These are phyloP conservation scores for Kodamaea leandrae DNA, from an alignment of 805 yeast genomes.

Conservation along the genomic window DNA sequence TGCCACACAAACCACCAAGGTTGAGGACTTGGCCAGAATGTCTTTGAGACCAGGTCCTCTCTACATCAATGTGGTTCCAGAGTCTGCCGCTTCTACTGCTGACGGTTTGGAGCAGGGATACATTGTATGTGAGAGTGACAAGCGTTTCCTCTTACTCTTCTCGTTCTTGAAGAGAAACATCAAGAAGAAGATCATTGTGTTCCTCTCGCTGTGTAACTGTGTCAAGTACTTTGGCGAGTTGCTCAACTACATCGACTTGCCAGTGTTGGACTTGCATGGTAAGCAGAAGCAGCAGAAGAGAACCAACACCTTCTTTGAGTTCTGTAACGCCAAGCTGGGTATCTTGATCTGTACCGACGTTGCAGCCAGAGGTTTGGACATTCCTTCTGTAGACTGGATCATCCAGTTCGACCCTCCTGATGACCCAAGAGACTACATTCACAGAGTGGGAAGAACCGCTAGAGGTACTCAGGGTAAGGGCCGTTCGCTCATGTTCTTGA, in stretches of 20 bases:
- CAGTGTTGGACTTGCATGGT: constrained; percentile 95
- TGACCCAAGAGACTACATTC: constrained; percentile 99
- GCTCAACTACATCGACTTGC: constrained; percentile 92
- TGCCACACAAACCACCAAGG: constrained; percentile 99
- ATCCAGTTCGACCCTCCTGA: constrained; percentile 99
- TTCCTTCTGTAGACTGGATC: constrained; percentile 98
- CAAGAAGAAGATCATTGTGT: constrained; percentile 91
- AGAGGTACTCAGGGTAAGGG: constrained; percentile 90
- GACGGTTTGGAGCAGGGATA: constrained; percentile 98
- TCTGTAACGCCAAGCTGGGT: constrained; percentile 95
- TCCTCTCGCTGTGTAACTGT: constrained; percentile 93
- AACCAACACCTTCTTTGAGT: constrained; percentile 96
- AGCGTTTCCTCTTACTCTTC: constrained; percentile 83
- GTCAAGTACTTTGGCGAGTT: constrained; percentile 95
- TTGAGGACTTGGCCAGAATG: constrained; percentile 95
- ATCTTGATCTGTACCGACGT: constrained; percentile 95
- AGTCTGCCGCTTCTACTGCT: constrained; percentile 82
- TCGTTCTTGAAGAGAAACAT: constrained; percentile 91
- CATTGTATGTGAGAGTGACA: constrained; percentile 95
- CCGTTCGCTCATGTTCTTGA: constrained; percentile 89
- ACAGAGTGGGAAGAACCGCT: constrained; percentile 98
- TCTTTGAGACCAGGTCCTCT: constrained; percentile 91
- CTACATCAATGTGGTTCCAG: constrained; percentile 89
- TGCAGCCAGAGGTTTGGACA: constrained; percentile 98
- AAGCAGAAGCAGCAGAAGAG: constrained; percentile 98